Conservation (phyloP, 2,329 filamentous ascomycete genomes). For the Juglanconis oblonga region DNA sequence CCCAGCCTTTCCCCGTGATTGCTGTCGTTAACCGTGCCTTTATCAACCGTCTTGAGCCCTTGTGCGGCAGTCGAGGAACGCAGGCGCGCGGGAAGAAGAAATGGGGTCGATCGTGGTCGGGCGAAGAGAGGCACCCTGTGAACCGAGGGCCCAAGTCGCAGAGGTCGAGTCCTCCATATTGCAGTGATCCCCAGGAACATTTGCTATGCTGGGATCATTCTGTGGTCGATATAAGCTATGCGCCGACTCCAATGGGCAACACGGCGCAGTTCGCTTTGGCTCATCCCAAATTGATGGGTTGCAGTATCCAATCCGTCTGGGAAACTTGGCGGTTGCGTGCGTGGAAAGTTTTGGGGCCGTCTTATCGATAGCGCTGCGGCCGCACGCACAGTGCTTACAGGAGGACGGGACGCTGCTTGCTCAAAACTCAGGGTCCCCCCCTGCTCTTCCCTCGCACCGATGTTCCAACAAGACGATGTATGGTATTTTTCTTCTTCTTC, state of each 20-base stretch:
- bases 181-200: constrained; percentile 46
- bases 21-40: not conserved
- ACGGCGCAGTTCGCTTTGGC: constrained; percentile 1
- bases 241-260: constrained; percentile 3
- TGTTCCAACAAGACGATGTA: no score
- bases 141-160: constrained; percentile 28
- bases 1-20: not conserved
- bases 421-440: no score
- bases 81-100: not conserved
- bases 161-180: constrained; percentile 39
- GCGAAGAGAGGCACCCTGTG: constrained; percentile 19
- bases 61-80: not conserved
- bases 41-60: not conserved
- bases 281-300: not conserved
- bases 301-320: not conserved
- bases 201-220: constrained; percentile 39
- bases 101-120: not conserved
- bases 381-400: not conserved
- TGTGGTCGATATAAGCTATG: not conserved
- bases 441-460: no score
- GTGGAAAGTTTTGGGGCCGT: not conserved
- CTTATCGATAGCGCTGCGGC: constrained; percentile 11
- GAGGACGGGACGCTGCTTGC: no score
- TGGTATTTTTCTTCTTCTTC: not conserved
- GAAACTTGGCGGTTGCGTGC: no score